A percentile compares a stretch with the other conserved stretches of the same genome.
These are phyloP conservation scores for Erysimum pusillum DNA, from an alignment of 441 rosid species.

Conservation along the genomic window DNA sequence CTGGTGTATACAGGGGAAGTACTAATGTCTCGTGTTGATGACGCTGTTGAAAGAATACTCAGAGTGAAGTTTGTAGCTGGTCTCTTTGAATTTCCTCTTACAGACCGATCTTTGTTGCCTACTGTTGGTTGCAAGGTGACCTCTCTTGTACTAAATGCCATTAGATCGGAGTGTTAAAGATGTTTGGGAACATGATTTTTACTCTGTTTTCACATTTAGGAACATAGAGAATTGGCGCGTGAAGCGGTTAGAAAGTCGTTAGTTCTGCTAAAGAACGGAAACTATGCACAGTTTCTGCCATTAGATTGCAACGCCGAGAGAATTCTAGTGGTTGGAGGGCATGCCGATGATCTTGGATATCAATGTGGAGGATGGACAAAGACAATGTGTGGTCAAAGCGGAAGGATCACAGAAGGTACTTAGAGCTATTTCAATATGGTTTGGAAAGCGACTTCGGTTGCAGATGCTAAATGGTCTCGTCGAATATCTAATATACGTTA, in stretches of 20 bases:
- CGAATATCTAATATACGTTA: background rate
- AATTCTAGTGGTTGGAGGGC: slow-evolving; percentile 78
- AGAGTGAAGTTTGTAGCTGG: slow-evolving; percentile 85
- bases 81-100: slow-evolving; percentile 73
- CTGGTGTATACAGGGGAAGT: slow-evolving; percentile 73
- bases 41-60: slow-evolving; percentile 80
- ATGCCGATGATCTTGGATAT: slow-evolving; percentile 84
- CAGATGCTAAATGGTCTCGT: background rate
- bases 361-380: slow-evolving; percentile 97
- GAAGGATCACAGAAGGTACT: slow-evolving; percentile 81
- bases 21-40: slow-evolving; percentile 66
- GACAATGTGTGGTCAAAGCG: slow-evolving; percentile 67
- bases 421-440: slow-evolving; percentile 3
- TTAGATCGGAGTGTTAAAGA: background rate
- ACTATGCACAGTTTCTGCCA: slow-evolving; percentile 64
- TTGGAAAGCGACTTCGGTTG: background rate
- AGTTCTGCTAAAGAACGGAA: slow-evolving; percentile 82
- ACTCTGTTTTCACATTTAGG: slow-evolving; percentile 48
- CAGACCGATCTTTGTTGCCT: slow-evolving; percentile 65
- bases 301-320: slow-evolving; percentile 60
- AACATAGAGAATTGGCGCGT: slow-evolving; percentile 73
- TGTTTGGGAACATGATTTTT: background rate
- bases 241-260: slow-evolving; percentile 89
- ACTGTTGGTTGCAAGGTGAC: slow-evolving; percentile 79
- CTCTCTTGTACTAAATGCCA: background rate